These are phyloP conservation scores for Scytalidium lignicola DNA, from an alignment of 2,329 filamentous ascomycete species.

Conservation along the genomic window DNA sequence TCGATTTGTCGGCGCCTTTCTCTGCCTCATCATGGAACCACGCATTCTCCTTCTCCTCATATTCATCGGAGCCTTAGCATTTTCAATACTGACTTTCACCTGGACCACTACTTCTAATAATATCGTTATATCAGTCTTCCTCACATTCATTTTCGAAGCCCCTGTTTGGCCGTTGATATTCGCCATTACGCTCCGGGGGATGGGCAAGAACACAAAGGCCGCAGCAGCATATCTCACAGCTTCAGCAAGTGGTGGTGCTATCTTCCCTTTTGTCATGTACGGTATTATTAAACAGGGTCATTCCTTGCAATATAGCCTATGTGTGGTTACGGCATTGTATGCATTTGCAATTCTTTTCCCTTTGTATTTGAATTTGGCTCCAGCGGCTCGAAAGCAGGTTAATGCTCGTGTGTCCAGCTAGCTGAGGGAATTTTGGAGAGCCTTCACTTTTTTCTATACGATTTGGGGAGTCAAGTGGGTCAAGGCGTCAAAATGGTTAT, in stretches of 20 bases:
- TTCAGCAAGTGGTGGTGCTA: conserved; percentile 17
- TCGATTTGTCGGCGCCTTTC: conserved; percentile 60
- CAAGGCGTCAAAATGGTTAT: too few species aligned
- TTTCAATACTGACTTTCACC: conserved; percentile 42
- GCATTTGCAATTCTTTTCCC: conserved; percentile 20
- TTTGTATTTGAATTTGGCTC: conserved; percentile 19
- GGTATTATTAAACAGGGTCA: conserved; percentile 10
- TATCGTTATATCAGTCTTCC: conserved; percentile 54
- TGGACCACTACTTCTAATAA: conserved; percentile 37
- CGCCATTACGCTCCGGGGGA: conserved; percentile 70
- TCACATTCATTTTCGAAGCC: conserved; percentile 77
- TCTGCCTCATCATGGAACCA: conserved; percentile 60
- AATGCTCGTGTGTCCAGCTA: conserved; percentile 10
- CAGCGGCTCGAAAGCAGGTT: conserved; percentile 17
- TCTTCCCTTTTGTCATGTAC: conserved; percentile 24
- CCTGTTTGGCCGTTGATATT: conserved; percentile 82
- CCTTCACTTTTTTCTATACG: too few species aligned
- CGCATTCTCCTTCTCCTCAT: conserved; percentile 64
- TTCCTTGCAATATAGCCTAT: conserved; percentile 18
- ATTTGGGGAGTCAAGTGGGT: too few species aligned
- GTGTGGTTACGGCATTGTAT: conserved; percentile 22
- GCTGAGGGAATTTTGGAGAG: too few species aligned
- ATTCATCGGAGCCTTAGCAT: conserved; percentile 55
- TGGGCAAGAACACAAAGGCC: conserved; percentile 75
- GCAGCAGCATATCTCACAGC: conserved; percentile 69